Evolutionary conservation across 129 eudicot species (phyloP), one percentile per base, ranked within the genome.

Genomic region (Flaveria linearis): DNA sequence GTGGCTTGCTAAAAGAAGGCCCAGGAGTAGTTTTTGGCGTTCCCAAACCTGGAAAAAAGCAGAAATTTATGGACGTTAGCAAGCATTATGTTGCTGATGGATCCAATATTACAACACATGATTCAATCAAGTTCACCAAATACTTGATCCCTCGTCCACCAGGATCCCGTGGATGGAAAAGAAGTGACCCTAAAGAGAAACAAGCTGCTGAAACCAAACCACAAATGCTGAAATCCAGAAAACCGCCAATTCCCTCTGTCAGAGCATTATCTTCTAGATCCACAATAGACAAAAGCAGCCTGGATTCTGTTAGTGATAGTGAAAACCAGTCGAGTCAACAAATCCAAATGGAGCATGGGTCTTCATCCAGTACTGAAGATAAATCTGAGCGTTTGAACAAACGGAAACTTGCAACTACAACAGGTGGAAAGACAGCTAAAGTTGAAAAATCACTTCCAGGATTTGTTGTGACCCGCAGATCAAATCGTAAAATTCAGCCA

Each of bases 61-160:
- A 91, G 53, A 94, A 94, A 61, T 91, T 94, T 74, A 94, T 94
- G 98, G 98, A 94, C 1, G 97, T 94, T 33, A 94, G 97, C 87
- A 90, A 90, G 83, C 97, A 93, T 77, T 88, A 82, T 73, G 84
- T 78, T 79, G 88, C 89, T 56, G 90, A 87, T 30, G 70, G 68
- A 74, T 77, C 77, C 84, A 69, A 71, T 55, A 90, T 82, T 74
- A 78, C 53, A 56, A 47, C 85, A 50, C 67, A 77, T 78, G 93
- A 88, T 75, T 74, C 96, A 1, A 76, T 76, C n/a, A 91, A 87
- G 69, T 73, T 84, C 70, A 73, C 96, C 3, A 86, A 76, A 74
- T 79, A 82, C 80, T 71, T 87, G 85, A 74, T 82, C 60, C 93
- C 93, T 76, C 91, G 80, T 80, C 91, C 83, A 82, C 63, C 95